phyloP scores from a whole-genome alignment of 371 early-diverging fungal species.

The Dichotomocladium elegans region DNA sequence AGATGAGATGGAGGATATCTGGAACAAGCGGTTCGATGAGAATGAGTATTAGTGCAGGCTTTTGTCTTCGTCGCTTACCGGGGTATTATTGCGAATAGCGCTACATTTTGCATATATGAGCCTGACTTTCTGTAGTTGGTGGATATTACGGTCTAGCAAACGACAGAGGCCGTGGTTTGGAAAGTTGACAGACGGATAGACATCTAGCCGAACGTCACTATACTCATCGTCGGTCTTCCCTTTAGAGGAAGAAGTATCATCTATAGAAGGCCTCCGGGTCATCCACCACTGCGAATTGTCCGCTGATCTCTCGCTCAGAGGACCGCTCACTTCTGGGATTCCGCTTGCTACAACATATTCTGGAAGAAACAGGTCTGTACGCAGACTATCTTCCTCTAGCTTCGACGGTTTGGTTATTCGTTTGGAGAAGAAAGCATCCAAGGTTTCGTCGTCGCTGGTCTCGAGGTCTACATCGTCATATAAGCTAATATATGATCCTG shows the following conservation, averaged over 20 bases:
- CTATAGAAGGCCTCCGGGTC: background rate
- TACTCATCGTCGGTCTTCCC: too few species aligned
- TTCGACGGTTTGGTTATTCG: constrained; percentile 46
- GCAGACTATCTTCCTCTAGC: constrained; percentile 30
- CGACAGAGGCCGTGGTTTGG: constrained; percentile 56
- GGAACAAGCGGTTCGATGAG: background rate
- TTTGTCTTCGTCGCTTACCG: constrained; percentile 26
- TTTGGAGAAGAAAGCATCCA: constrained; percentile 54
- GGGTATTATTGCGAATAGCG: constrained; percentile 60
- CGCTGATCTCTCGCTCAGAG: background rate
- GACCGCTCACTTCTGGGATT: constrained; percentile 38
- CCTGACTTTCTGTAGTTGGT: constrained; percentile 63
- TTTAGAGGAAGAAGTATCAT: too few species aligned
- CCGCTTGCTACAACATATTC: constrained; percentile 51
- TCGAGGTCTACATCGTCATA: constrained; percentile 49
- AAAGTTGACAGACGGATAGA: constrained; percentile 58
- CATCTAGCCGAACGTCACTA: constrained; percentile 45
- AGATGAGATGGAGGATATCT: constrained; percentile 29
- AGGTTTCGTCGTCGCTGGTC: constrained; percentile 45
- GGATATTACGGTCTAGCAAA: constrained; percentile 60
- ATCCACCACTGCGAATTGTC: background rate
- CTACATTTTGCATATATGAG: constrained; percentile 72
- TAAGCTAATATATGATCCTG: constrained; percentile 17
- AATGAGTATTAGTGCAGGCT: background rate
- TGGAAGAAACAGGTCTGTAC: constrained; percentile 48